Conservation (phyloP, 148 eudicot genomes). For the Chenopodium suecicum region DNA sequence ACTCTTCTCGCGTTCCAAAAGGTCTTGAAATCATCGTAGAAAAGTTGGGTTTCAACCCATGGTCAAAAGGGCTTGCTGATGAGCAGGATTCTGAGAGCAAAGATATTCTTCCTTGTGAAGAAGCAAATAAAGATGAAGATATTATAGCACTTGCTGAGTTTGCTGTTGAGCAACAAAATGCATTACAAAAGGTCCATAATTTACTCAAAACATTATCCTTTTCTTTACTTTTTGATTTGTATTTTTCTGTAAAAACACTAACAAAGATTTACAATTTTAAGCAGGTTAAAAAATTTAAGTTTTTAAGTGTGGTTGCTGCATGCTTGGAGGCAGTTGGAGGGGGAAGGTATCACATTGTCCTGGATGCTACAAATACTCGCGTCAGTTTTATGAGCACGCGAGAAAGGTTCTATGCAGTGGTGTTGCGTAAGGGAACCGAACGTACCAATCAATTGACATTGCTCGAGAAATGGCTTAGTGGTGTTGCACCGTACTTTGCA, state of each 20-base stretch:
- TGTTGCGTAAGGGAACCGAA: conserved; percentile 5
- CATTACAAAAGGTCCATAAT: conserved; percentile 18
- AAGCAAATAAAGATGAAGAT: conserved; percentile 22
- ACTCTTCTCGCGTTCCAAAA: background rate
- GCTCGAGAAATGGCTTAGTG: conserved; percentile 23
- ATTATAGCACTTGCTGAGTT: conserved; percentile 27
- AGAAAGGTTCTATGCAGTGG: conserved; percentile 19
- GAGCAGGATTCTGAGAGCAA: background rate
- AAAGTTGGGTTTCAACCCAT: conserved; percentile 26
- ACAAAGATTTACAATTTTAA: background rate
- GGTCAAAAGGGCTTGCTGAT: conserved; percentile 9
- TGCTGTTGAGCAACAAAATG: conserved; percentile 33
- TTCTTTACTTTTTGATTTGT: background rate
- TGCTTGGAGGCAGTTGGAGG: conserved; percentile 29
- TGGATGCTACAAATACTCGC: background rate
- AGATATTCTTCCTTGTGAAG: conserved; percentile 17
- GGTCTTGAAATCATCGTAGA: conserved; percentile 24
- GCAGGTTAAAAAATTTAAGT: conserved; percentile 13
- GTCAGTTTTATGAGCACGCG: too few relatives aligned
- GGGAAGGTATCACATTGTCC: conserved; percentile 34
- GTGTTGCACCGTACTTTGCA: background rate
- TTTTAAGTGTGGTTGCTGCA: conserved; percentile 14
- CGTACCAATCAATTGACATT: conserved; percentile 17
- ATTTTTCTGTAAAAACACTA: background rate
- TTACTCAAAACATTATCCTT: background rate